Evolutionary conservation across 441 rosid species (phyloP).

Genomic region (Mallotus repandus): DNA sequence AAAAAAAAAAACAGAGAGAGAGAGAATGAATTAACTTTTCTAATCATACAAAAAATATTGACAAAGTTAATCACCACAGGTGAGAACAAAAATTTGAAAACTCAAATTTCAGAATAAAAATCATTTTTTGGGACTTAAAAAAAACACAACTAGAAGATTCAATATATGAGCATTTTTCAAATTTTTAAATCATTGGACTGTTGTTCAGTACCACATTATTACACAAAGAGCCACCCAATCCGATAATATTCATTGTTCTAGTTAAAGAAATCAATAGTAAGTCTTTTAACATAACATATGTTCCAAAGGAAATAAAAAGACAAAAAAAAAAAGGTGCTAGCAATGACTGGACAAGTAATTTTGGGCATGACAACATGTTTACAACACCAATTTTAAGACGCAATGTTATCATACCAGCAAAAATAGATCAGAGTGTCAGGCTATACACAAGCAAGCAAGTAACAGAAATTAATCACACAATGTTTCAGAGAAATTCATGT

Average conservation of each 20-base stretch:
- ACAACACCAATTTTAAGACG: neutral
- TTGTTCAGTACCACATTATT: neutral
- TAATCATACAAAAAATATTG: slow-evolving; percentile 12
- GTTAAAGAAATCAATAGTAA: neutral
- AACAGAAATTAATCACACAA: slow-evolving; percentile 1
- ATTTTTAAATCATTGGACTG: neutral
- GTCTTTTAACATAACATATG: neutral
- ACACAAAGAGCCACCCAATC: neutral
- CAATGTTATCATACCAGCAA: neutral
- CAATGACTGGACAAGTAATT: neutral
- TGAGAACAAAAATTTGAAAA: neutral
- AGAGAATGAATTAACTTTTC: neutral
- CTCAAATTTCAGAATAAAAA: neutral
- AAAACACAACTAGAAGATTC: neutral
- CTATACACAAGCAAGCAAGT: neutral
- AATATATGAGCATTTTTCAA: neutral
- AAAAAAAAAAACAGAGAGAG: neutral
- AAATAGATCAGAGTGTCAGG: neutral
- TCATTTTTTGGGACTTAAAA: neutral
- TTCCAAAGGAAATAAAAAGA: neutral
- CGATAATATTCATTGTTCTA: neutral
- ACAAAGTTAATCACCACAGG: neutral
- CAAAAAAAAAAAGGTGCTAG: neutral
- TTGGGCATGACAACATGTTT: neutral
- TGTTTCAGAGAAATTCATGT: slow-evolving; percentile 20